Evolutionary conservation across 2,329 filamentous ascomycete genomes (phyloP), one percentile per base, ranked within the genome.

Genomic region (Calonectria hawksworthii): DNA sequence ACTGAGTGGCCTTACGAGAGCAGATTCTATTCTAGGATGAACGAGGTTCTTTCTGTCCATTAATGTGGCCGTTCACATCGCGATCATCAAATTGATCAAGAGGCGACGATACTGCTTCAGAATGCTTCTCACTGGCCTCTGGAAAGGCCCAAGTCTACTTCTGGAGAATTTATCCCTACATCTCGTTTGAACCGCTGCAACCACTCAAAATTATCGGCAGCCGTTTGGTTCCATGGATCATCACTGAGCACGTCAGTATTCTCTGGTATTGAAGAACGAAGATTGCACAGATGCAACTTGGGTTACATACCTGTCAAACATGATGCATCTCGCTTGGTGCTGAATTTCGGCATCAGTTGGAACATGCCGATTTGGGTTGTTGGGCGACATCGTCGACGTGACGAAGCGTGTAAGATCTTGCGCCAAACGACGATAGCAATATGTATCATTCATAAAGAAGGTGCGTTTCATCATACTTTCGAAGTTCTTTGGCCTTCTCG

Each of bases 151-250:
- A 21, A 10, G 9, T 9, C 52, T n/a, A 10, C 26, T 1, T n/a
- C 21, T 8, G 54, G 54, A 36, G 54, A 21, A 14, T 36, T 21
- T 32, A 93, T 88, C 21, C 90, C 90, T 0, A 85, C 86, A 64
- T 91, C 87, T 14, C 90, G 88, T 82, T 93, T 93, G 85, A 93
- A 93, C 54, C 91, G 88, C 72, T 88, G 86, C 14, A 93, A 86
- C 92, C 92, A 93, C 82, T 93, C 91, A 1, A 86, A 87, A 76
- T 93, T 93, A 79, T 93, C 92, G 34, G 91, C 91, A 0, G 90
- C 89, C 0, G 91, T 93, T 77, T 92, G 89, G 80, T 93, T 93
- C 89, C 91, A 92, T 2, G 90, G 90, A 78, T 93, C 91, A 72
- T 93, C 91, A 71, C 90, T 91, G 23, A 8, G 2, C 38, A 36